Conservation (phyloP, 1,139 yeast species). For the Zygoascus hellenicus region DNA sequence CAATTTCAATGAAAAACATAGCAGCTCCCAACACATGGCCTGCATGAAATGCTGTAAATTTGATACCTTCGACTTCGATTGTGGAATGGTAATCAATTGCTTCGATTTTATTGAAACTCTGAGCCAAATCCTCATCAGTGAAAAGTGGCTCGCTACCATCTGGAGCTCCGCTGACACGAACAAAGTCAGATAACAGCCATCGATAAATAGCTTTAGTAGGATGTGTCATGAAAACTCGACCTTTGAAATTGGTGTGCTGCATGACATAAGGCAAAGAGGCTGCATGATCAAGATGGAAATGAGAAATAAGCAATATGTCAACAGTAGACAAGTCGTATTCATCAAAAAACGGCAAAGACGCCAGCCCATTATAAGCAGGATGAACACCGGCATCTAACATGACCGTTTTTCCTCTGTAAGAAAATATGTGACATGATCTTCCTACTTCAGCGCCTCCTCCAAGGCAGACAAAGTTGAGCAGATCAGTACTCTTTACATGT, state of each 20-base stretch:
- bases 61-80: conserved; percentile 84
- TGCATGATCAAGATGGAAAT: conserved; percentile 96
- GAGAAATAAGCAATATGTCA: conserved; percentile 81
- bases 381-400: conserved; percentile 97
- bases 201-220: conserved; percentile 97
- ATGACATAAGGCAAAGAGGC: conserved; percentile 96
- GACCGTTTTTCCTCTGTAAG: conserved; percentile 90
- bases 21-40: conserved; percentile 99
- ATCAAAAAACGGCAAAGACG: conserved; percentile 90
- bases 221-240: conserved; percentile 97
- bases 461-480: conserved; percentile 73
- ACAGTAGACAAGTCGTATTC: conserved; percentile 86
- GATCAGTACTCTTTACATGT: conserved; percentile 21
- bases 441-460: conserved; percentile 99
- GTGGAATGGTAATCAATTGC: conserved; percentile 95
- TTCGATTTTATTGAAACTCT: conserved; percentile 84
- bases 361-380: conserved; percentile 87
- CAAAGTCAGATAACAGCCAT: conserved; percentile 92
- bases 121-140: conserved; percentile 84
- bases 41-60: conserved; percentile 97
- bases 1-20: conserved; percentile 92
- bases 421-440: conserved; percentile 86
- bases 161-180: conserved; percentile 67
- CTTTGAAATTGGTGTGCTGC: conserved; percentile 93
- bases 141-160: conserved; percentile 48